Evolutionary conservation across 495 filamentous ascomycete genomes (phyloP).

Genomic region (Acidiella bohemica): DNA sequence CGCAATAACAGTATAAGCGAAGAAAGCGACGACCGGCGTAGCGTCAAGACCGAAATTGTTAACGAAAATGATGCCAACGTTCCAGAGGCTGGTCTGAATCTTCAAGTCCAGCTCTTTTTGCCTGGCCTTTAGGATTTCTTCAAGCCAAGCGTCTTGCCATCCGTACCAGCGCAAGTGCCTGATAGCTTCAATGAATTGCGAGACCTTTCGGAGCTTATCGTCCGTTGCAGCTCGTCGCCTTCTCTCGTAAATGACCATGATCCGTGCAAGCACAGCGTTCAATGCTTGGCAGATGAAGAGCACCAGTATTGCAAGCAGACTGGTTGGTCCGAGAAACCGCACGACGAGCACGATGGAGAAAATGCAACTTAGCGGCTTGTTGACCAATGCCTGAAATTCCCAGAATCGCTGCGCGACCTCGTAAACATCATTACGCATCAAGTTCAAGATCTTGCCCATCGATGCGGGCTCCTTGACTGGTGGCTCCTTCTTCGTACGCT

Average conservation of each 20-base stretch:
- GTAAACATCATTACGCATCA: conserved; percentile 65
- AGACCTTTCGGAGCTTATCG: conserved; percentile 54
- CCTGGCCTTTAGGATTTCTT: conserved; percentile 54
- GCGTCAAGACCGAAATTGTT: conserved; percentile 52
- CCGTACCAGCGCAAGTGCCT: conserved; percentile 79
- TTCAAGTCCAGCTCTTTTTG: conserved; percentile 52
- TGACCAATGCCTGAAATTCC: conserved; percentile 57
- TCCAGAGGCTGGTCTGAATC: conserved; percentile 50
- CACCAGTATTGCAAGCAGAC: conserved; percentile 54
- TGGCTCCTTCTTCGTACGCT: conserved; percentile 15
- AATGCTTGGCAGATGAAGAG: conserved; percentile 49
- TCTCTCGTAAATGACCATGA: conserved; percentile 48
- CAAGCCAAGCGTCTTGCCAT: conserved; percentile 71
- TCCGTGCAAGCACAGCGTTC: conserved; percentile 49
- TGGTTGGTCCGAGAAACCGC: conserved; percentile 64
- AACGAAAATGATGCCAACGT: conserved; percentile 42
- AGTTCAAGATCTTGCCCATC: conserved; percentile 72
- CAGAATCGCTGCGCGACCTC: conserved; percentile 71
- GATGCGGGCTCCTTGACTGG: conserved; percentile 46
- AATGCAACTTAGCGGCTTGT: conserved; percentile 51
- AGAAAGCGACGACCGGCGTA: conserved; percentile 67
- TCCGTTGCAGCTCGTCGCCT: conserved; percentile 56
- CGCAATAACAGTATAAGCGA: conserved; percentile 58
- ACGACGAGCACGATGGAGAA: conserved; percentile 58
- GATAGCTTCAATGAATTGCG: conserved; percentile 71